A percentile compares a stretch with the other conserved stretches of the same genome.
Conservation (phyloP, 2,329 filamentous ascomycete species). For the Colletotrichum ledebouriae region DNA sequence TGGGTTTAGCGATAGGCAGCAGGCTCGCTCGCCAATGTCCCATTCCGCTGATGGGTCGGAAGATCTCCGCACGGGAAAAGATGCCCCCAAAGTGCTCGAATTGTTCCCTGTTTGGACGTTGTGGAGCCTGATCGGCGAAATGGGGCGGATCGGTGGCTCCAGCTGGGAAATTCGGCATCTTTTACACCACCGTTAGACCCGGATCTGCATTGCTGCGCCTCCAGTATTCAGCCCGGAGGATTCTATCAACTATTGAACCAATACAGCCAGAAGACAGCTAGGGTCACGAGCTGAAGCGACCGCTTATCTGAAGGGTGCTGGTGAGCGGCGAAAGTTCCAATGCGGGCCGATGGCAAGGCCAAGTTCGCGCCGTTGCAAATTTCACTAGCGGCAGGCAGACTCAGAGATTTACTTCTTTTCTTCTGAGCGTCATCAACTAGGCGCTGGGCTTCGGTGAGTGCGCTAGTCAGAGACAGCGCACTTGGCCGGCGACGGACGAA, state of each 20-base stretch:
- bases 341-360: slow-evolving; percentile 24
- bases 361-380: slow-evolving; percentile 4
- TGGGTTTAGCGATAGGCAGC: slow-evolving; percentile 9
- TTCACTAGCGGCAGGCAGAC: slow-evolving; percentile 20
- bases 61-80: slow-evolving; percentile 14
- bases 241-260: background rate
- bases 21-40: background rate
- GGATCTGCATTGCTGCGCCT: slow-evolving; percentile 32
- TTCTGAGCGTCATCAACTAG: slow-evolving; percentile 21
- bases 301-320: background rate
- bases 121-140: slow-evolving; percentile 12
- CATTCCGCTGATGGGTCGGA: background rate
- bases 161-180: slow-evolving; percentile 23
- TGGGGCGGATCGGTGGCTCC: slow-evolving; percentile 10
- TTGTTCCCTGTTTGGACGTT: slow-evolving; percentile 8
- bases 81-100: slow-evolving; percentile 14
- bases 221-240: background rate
- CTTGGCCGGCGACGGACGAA: slow-evolving; percentile 2
- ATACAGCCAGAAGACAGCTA: background rate
- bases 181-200: slow-evolving; percentile 17
- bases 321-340: background rate
- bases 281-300: background rate
- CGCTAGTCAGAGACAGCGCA: slow-evolving; percentile 30
- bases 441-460: background rate
- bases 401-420: background rate